Percentiles rank a stretch among this genome's conserved stretches.
Evolutionary conservation across 768 basidiomycete species (phyloP).

Genomic region (Cyathus striatus): DNA sequence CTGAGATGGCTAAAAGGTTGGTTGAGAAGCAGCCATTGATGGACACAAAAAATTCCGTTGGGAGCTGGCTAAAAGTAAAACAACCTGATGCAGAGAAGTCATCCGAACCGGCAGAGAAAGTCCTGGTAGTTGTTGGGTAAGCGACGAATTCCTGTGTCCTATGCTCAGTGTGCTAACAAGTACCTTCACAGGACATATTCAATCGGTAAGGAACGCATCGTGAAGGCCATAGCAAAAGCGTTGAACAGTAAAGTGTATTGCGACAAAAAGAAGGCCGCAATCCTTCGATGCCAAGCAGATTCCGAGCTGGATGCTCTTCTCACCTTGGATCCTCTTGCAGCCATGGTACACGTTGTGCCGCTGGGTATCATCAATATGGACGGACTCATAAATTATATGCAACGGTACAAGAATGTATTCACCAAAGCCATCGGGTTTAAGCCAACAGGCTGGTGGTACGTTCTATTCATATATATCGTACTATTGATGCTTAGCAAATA

Average conservation of each 20-base stretch:
- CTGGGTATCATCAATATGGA: slow-evolving; percentile 73
- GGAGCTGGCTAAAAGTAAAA: slow-evolving; percentile 41
- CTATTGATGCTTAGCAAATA: not conserved
- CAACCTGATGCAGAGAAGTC: slow-evolving; percentile 28
- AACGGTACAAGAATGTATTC: slow-evolving; percentile 68
- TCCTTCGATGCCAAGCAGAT: slow-evolving; percentile 83
- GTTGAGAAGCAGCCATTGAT: slow-evolving; percentile 34
- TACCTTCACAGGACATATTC: slow-evolving; percentile 96
- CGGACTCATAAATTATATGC: slow-evolving; percentile 69
- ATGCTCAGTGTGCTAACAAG: too few species aligned
- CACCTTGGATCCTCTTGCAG: slow-evolving; percentile 69
- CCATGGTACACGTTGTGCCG: slow-evolving; percentile 83
- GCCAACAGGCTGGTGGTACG: slow-evolving; percentile 96
- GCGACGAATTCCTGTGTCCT: not conserved
- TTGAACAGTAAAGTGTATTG: slow-evolving; percentile 84
- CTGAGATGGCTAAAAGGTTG: slow-evolving; percentile 66
- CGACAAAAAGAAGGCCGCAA: slow-evolving; percentile 76
- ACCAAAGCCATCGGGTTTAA: slow-evolving; percentile 75
- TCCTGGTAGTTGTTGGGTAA: slow-evolving; percentile 72
- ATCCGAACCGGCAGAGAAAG: slow-evolving; percentile 28
- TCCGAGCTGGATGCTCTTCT: slow-evolving; percentile 75
- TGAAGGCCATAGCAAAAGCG: slow-evolving; percentile 89
- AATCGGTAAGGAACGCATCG: slow-evolving; percentile 95
- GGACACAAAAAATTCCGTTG: slow-evolving; percentile 33
- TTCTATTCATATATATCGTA: slow-evolving; percentile 11